Evolutionary conservation across 176 grass and related monocot genomes (phyloP).

Genomic region (Melocanna baccifera): DNA sequence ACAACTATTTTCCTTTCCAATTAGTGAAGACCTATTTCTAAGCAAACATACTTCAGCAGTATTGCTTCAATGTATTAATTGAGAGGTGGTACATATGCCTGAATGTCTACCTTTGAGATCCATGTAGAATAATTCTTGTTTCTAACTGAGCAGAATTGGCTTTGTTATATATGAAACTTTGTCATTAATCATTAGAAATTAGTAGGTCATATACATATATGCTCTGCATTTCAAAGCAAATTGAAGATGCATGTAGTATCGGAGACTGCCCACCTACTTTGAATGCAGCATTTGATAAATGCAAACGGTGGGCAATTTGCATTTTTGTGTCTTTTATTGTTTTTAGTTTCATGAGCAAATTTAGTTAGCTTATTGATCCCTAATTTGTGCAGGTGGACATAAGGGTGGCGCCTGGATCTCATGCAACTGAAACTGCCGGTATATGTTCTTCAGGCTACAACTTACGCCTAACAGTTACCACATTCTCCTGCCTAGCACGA

Average conservation of each 20-base stretch:
- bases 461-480: background rate
- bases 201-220: background rate
- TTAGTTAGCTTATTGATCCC: background rate
- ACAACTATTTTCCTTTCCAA: background rate
- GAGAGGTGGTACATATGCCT: background rate
- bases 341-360: background rate
- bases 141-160: background rate
- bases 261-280: background rate
- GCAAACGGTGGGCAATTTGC: background rate
- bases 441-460: background rate
- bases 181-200: background rate
- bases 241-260: background rate
- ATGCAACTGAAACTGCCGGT: conserved; percentile 90
- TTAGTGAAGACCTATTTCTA: background rate
- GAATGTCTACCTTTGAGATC: background rate
- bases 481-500: background rate
- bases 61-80: background rate
- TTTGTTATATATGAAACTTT: background rate
- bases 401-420: conserved; percentile 79
- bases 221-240: background rate
- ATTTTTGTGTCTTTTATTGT: background rate
- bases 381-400: conserved; percentile 68
- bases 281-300: background rate
- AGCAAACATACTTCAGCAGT: background rate
- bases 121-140: background rate